Conservation (phyloP, 148 eudicot genomes). For the Euryodendron excelsum region DNA sequence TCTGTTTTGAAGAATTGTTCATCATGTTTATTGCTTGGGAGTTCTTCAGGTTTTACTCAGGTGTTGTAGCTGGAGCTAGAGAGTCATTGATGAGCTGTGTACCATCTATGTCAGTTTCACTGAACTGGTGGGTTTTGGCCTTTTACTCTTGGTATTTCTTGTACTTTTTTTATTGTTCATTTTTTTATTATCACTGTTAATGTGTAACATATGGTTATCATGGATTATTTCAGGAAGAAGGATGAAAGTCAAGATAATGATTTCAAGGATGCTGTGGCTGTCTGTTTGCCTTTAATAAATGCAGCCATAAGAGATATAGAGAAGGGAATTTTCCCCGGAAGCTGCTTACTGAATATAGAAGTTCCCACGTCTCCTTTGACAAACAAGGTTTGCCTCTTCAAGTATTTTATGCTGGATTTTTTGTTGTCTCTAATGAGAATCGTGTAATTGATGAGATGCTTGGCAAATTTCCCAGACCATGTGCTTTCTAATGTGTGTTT, state of each 20-base stretch:
- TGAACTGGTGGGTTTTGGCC: conserved; percentile 58
- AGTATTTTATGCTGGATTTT: background rate
- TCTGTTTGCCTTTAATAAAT: conserved; percentile 68
- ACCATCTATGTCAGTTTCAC: conserved; percentile 77
- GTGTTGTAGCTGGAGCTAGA: conserved; percentile 89
- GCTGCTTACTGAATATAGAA: conserved; percentile 61
- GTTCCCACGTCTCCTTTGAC: conserved; percentile 74
- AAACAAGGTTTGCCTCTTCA: conserved; percentile 63
- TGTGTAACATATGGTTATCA: background rate
- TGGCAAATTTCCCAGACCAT: background rate
- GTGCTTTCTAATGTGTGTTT: background rate
- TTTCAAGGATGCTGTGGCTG: conserved; percentile 79
- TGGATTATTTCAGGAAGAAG: conserved; percentile 58
- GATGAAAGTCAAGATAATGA: conserved; percentile 75
- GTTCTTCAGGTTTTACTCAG: conserved; percentile 67
- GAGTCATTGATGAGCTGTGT: conserved; percentile 82
- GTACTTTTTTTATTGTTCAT: too few species aligned
- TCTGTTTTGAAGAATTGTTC: too few species aligned
- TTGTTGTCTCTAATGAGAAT: background rate
- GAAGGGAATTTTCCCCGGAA: conserved; percentile 66
- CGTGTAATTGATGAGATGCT: background rate
- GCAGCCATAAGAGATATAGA: conserved; percentile 71
- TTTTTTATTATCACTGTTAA: conserved; percentile 2
- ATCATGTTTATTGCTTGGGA: background rate
- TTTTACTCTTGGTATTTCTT: background rate